Evolutionary conservation across 768 basidiomycete species (phyloP).

Genomic region (Amanita subjunquillea): DNA sequence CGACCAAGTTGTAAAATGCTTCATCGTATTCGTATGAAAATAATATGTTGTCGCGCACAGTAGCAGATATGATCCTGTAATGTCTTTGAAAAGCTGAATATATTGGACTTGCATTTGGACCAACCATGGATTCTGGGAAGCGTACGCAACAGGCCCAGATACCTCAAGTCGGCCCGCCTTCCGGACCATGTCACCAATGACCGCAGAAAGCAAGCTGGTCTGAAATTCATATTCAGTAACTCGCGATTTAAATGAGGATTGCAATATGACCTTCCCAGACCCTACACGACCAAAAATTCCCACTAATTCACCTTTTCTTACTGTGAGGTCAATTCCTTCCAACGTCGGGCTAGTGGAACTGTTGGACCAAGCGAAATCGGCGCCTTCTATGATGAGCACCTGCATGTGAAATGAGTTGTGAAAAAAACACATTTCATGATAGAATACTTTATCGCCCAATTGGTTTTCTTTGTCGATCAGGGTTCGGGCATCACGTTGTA

Average conservation of each 20-base stretch:
- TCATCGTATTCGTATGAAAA: constrained; percentile 89
- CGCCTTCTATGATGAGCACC: constrained; percentile 62
- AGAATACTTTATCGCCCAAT: constrained; percentile 48
- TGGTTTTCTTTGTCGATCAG: constrained; percentile 30
- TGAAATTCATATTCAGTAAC: constrained; percentile 14
- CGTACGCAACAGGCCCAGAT: constrained; percentile 69
- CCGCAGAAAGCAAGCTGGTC: constrained; percentile 69
- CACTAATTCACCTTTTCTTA: constrained; percentile 77
- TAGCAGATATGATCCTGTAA: constrained; percentile 71
- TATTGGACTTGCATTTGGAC: not conserved
- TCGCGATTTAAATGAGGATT: not conserved
- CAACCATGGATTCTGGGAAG: constrained; percentile 80
- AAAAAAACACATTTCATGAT: not conserved
- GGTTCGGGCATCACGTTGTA: constrained; percentile 69
- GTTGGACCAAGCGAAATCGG: constrained; percentile 76
- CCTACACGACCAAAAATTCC: constrained; percentile 87
- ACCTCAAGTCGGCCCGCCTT: constrained; percentile 63
- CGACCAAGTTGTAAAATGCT: constrained; percentile 68
- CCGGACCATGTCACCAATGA: constrained; percentile 82
- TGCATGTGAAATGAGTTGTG: constrained; percentile 10
- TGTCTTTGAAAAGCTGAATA: not conserved
- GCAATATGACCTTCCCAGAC: constrained; percentile 62
- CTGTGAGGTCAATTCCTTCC: constrained; percentile 64
- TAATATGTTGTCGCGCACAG: constrained; percentile 83
- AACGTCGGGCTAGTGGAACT: constrained; percentile 49